A percentile compares a stretch with the other conserved stretches of the same genome.
Evolutionary conservation across 2,329 filamentous ascomycete genomes (phyloP).

Genomic region (Alternaria infectoria): DNA sequence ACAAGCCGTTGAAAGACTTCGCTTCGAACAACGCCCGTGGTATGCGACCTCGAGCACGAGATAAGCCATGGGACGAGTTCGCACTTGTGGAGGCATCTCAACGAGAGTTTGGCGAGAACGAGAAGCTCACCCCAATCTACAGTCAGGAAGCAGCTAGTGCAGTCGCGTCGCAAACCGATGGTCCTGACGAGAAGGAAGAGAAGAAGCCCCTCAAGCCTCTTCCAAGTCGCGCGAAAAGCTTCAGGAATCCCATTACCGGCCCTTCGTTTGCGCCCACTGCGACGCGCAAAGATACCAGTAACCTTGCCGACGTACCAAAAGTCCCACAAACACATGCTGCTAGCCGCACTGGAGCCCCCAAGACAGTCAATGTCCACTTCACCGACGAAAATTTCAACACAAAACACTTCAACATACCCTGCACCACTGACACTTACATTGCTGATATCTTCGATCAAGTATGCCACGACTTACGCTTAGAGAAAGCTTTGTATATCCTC

Average conservation of each 20-base stretch:
- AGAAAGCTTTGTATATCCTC: conserved; percentile 79
- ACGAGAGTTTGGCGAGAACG: conserved; percentile 72
- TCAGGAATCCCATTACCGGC: conserved; percentile 58
- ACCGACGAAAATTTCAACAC: conserved; percentile 72
- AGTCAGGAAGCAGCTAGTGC: conserved; percentile 59
- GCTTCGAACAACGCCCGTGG: conserved; percentile 78
- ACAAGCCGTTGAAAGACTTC: conserved; percentile 76
- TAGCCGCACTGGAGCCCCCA: conserved; percentile 70
- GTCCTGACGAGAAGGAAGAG: conserved; percentile 23
- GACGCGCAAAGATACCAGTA: conserved; percentile 54
- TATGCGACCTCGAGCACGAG: conserved; percentile 69
- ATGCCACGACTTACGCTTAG: conserved; percentile 77
- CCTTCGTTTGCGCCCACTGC: conserved; percentile 56
- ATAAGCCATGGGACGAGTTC: conserved; percentile 83
- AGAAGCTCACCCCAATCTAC: conserved; percentile 70
- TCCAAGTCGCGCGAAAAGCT: conserved; percentile 51
- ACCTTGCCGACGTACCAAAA: conserved; percentile 53
- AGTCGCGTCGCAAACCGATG: conserved; percentile 27
- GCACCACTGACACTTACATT: conserved; percentile 82
- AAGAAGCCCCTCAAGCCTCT: conserved; percentile 31
- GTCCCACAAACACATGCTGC: conserved; percentile 53
- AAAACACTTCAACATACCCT: conserved; percentile 74
- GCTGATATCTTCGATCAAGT: conserved; percentile 81
- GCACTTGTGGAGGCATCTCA: conserved; percentile 75
- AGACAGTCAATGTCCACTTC: conserved; percentile 75